phyloP scores from a whole-genome alignment of 2,329 filamentous ascomycete species.

The Chrysosphaeria jannelii region DNA sequence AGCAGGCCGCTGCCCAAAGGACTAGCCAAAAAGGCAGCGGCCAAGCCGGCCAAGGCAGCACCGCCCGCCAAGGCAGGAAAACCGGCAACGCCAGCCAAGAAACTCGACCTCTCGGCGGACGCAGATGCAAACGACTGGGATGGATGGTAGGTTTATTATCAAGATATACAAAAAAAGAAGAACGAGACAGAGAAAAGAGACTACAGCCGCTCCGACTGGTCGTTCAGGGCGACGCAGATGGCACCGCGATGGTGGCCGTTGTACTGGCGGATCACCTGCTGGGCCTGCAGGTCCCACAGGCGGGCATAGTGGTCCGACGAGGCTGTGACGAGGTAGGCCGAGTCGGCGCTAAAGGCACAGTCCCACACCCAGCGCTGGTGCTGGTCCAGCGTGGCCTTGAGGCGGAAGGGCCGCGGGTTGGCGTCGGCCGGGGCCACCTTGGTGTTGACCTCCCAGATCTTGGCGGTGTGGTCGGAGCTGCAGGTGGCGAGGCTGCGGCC shows the following conservation, averaged over 20 bases:
- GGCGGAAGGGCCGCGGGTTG: conserved; percentile 29
- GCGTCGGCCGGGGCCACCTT: conserved; percentile 12
- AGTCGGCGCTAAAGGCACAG: conserved; percentile 81
- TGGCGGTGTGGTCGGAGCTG: conserved; percentile 74
- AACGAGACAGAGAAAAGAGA: conserved; percentile 12
- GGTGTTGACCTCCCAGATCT: conserved; percentile 87
- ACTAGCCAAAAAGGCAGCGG: conserved; percentile 28
- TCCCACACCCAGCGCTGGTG: conserved; percentile 97
- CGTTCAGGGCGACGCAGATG: conserved; percentile 77
- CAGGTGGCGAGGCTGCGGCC: conserved; percentile 86
- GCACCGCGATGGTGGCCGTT: conserved; percentile 81
- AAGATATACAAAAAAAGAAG: neutral
- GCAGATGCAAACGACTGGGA: conserved; percentile 25
- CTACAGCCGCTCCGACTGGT: conserved; percentile 52
- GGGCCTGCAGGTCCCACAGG: conserved; percentile 64
- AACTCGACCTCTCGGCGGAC: conserved; percentile 38
- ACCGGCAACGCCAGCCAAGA: no score
- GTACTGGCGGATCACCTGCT: conserved; percentile 80
- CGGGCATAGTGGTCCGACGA: conserved; percentile 84
- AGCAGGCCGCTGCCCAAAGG: conserved; percentile 61
- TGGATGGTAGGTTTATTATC: conserved; percentile 19
- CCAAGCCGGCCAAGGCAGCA: no score
- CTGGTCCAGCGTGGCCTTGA: conserved; percentile 64
- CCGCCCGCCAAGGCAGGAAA: no score
- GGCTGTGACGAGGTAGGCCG: conserved; percentile 73